These are phyloP conservation scores for Carpinus viminea DNA, from an alignment of 306 rosid species.

Conservation along the genomic window DNA sequence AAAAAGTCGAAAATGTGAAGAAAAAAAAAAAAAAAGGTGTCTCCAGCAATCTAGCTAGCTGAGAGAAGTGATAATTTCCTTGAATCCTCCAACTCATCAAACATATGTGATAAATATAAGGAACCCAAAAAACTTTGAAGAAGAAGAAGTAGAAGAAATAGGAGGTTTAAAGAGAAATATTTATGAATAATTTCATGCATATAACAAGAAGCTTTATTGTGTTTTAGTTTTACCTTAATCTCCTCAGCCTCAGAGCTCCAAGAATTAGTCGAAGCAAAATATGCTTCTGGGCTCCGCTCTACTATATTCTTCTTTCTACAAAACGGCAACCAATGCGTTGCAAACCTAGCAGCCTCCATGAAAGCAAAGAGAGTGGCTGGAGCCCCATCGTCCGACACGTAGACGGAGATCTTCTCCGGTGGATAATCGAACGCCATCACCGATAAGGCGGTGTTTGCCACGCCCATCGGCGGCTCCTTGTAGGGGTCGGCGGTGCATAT, in stretches of 20 bases:
- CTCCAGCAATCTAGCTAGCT: too few relatives aligned
- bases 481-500: slow-evolving; percentile 52
- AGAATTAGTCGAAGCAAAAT: slow-evolving; percentile 17
- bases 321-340: slow-evolving; percentile 46
- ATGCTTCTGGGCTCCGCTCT: slow-evolving; percentile 35
- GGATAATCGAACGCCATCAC: slow-evolving; percentile 51
- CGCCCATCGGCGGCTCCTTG: slow-evolving; percentile 50
- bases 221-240: slow-evolving; percentile 33
- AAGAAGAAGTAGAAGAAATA: too few relatives aligned
- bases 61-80: too few relatives aligned
- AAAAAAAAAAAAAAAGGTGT: too few relatives aligned
- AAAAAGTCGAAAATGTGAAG: too few relatives aligned
- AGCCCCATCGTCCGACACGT: slow-evolving; percentile 62
- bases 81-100: too few relatives aligned
- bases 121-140: neutral
- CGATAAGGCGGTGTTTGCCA: slow-evolving; percentile 46
- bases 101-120: too few relatives aligned
- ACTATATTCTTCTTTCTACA: slow-evolving; percentile 33
- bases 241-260: slow-evolving; percentile 13
- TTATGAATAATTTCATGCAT: neutral
- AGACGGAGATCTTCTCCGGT: slow-evolving; percentile 41
- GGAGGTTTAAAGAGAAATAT: too few relatives aligned
- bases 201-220: neutral
- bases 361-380: slow-evolving; percentile 51
- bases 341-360: slow-evolving; percentile 52